These are phyloP conservation scores for Schoenoplectus triqueter DNA, from an alignment of 202 grass and related monocot species.

Conservation along the genomic window DNA sequence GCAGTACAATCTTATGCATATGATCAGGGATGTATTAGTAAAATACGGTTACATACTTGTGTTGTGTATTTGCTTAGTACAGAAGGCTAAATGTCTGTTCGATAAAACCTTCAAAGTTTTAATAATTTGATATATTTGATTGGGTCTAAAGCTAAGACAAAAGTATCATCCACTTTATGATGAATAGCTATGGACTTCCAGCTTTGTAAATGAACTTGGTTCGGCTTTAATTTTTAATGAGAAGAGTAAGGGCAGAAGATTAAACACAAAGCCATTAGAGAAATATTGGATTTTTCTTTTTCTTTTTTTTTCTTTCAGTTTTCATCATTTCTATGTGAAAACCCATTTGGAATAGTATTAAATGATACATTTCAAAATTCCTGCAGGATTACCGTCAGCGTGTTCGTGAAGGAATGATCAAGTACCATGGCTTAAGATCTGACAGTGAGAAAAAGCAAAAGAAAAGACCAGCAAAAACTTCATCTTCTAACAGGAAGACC, in stretches of 20 bases:
- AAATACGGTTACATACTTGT: neutral
- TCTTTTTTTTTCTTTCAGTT: neutral
- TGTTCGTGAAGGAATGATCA: conserved; percentile 77
- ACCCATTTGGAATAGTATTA: neutral
- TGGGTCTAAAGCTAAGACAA: neutral
- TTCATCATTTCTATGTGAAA: conserved; percentile 21
- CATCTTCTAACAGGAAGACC: conserved; percentile 47
- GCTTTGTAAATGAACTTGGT: conserved; percentile 5
- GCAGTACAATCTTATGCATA: conserved; percentile 9
- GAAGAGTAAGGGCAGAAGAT: neutral
- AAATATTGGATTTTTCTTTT: neutral
- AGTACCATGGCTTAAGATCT: conserved; percentile 52
- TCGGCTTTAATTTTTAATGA: conserved; percentile 1
- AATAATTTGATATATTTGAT: neutral
- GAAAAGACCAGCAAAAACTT: conserved; percentile 51
- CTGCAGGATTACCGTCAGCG: conserved; percentile 76
- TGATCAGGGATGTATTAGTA: neutral
- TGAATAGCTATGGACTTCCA: neutral
- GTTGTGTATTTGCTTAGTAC: neutral
- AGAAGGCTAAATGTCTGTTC: conserved; percentile 4
- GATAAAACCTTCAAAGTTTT: conserved; percentile 14
- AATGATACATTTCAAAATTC: neutral
- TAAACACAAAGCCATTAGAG: neutral
- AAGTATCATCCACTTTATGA: neutral
- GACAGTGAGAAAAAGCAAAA: conserved; percentile 56